These are phyloP conservation scores for Lactarius evosmus DNA, from an alignment of 768 basidiomycete species.

Conservation along the genomic window DNA sequence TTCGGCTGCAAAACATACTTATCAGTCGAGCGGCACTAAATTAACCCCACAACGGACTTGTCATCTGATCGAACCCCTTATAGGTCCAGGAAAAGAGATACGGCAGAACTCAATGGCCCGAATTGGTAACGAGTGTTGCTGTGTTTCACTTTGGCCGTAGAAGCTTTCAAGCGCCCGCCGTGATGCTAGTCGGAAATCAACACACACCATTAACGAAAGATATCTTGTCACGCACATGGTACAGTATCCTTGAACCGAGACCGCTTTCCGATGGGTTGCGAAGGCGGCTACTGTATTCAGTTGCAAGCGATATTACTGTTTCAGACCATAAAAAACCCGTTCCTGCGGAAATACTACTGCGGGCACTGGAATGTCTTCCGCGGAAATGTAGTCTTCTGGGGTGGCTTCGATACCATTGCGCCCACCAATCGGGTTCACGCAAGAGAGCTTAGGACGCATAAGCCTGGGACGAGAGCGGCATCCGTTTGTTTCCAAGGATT, in stretches of 20 bases:
- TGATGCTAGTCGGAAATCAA: not conserved
- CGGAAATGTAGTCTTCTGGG: not conserved
- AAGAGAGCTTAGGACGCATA: not conserved
- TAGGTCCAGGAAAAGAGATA: no score
- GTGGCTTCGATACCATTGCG: not conserved
- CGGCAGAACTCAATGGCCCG: not conserved
- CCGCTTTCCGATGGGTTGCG: not conserved
- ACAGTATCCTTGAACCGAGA: not conserved
- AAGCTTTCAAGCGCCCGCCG: not conserved
- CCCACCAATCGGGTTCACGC: not conserved
- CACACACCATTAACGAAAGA: not conserved
- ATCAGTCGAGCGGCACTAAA: no score
- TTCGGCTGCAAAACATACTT: not conserved
- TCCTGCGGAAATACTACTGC: not conserved
- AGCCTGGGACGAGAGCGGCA: not conserved
- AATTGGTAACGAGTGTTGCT: not conserved
- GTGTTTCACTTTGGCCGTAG: not conserved
- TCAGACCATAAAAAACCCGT: no score
- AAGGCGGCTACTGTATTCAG: not conserved
- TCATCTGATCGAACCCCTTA: not conserved
- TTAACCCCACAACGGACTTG: not conserved
- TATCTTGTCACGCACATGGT: not conserved
- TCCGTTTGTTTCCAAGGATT: not conserved
- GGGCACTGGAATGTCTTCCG: not conserved
- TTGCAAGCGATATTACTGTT: not conserved